phyloP scores from a whole-genome alignment of 345 rosid species.

The Diplotaxis tenuifolia region DNA sequence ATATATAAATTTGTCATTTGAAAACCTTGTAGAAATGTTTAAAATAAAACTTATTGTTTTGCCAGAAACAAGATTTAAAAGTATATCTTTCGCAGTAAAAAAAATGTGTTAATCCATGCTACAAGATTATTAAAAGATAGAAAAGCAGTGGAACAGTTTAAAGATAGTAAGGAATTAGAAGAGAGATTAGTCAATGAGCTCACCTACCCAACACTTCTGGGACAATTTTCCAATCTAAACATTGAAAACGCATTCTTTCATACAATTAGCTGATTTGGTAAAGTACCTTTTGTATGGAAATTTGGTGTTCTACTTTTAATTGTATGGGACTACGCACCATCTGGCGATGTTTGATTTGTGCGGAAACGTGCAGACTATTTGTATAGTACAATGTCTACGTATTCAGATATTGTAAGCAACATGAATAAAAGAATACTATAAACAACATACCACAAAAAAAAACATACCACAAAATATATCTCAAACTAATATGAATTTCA shows the following conservation, averaged over 20 bases:
- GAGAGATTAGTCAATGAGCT: not conserved
- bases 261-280: not conserved
- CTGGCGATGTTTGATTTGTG: not conserved
- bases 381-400: not conserved
- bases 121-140: not conserved
- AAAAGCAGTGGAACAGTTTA: not conserved
- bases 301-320: not conserved
- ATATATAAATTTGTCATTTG: too few species aligned
- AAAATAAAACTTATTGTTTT: too few species aligned
- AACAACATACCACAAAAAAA: too few species aligned
- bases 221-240: not conserved
- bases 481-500: too few species aligned
- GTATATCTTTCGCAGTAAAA: too few species aligned
- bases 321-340: not conserved
- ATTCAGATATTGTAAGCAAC: not conserved
- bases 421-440: not conserved
- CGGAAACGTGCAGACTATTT: not conserved
- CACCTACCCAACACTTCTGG: constrained; percentile 9
- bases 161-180: not conserved
- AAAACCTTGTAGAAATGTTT: too few species aligned
- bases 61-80: too few species aligned
- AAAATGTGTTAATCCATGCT: too few species aligned
- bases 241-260: not conserved
- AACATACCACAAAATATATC: too few species aligned
- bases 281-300: not conserved